phyloP scores from a whole-genome alignment of 345 rosid genomes.

The Chamaenerion angustifolium region DNA sequence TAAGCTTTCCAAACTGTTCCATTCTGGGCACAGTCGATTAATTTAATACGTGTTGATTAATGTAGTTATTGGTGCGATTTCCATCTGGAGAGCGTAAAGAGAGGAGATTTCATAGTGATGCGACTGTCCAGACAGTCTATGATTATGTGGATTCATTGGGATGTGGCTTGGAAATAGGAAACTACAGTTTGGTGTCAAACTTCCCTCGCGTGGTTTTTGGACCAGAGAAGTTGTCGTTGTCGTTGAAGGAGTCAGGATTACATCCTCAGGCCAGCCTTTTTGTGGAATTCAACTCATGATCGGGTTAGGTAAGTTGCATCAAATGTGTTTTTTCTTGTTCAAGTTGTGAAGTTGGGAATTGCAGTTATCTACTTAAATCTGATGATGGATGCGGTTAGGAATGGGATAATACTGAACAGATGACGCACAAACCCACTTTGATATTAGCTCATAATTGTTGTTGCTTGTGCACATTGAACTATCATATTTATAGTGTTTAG shows the following conservation, averaged over 20 bases:
- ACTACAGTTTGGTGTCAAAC: slow-evolving; percentile 75
- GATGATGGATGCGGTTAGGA: no score
- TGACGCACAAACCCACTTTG: no score
- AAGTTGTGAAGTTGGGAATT: background rate
- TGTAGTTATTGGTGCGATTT: slow-evolving; percentile 77
- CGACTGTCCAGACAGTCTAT: slow-evolving; percentile 51
- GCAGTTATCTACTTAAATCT: background rate
- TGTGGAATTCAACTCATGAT: slow-evolving; percentile 57
- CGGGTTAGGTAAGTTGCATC: slow-evolving; percentile 3
- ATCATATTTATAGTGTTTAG: no score
- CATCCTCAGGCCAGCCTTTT: slow-evolving; percentile 99
- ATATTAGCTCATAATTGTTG: no score
- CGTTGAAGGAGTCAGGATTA: slow-evolving; percentile 79
- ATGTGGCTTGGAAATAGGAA: slow-evolving; percentile 42
- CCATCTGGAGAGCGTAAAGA: slow-evolving; percentile 93
- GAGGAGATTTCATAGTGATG: slow-evolving; percentile 56
- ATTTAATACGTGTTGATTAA: no score
- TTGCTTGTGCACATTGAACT: no score
- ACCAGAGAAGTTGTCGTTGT: slow-evolving; percentile 39
- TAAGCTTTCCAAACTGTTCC: no score
- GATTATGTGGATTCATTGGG: slow-evolving; percentile 92
- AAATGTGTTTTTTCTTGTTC: background rate
- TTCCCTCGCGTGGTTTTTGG: slow-evolving; percentile 76
- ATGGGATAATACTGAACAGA: no score
- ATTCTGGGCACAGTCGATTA: no score